These are phyloP conservation scores for Carpinus fangiana DNA, from an alignment of 306 rosid genomes.

Conservation along the genomic window DNA sequence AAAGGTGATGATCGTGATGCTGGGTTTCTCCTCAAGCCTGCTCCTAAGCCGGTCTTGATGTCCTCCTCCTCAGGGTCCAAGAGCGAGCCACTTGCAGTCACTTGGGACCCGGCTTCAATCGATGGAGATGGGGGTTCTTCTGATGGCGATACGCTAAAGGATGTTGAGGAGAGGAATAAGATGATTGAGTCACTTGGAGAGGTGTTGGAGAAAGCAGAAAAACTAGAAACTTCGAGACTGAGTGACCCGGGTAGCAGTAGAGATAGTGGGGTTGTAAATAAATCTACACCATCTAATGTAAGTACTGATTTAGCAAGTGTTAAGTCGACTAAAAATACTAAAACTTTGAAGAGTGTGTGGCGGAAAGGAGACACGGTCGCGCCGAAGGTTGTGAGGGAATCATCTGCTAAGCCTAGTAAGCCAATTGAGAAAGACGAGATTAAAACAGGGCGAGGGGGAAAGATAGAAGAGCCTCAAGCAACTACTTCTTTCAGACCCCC, in stretches of 20 bases:
- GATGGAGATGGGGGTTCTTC: constrained; percentile 30
- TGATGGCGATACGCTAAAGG: constrained; percentile 30
- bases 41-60: constrained; percentile 76
- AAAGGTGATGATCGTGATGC: constrained; percentile 49
- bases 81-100: constrained; percentile 36
- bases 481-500: constrained; percentile 42
- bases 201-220: constrained; percentile 95
- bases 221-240: constrained; percentile 51
- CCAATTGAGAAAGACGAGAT: constrained; percentile 39
- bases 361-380: constrained; percentile 86
- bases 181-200: constrained; percentile 94
- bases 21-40: constrained; percentile 77
- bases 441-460: constrained; percentile 34
- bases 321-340: constrained; percentile 46
- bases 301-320: constrained; percentile 34
- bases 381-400: constrained; percentile 64
- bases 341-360: constrained; percentile 90
- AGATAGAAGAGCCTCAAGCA: constrained; percentile 41
- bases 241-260: constrained; percentile 34
- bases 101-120: constrained; percentile 46
- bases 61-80: constrained; percentile 45
- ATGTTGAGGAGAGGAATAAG: constrained; percentile 62
- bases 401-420: constrained; percentile 36
- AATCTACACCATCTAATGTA: constrained; percentile 35
- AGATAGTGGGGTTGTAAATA: constrained; percentile 48